phyloP scores from a whole-genome alignment of 177 flowering plant species.

The Vitis hybrid region DNA sequence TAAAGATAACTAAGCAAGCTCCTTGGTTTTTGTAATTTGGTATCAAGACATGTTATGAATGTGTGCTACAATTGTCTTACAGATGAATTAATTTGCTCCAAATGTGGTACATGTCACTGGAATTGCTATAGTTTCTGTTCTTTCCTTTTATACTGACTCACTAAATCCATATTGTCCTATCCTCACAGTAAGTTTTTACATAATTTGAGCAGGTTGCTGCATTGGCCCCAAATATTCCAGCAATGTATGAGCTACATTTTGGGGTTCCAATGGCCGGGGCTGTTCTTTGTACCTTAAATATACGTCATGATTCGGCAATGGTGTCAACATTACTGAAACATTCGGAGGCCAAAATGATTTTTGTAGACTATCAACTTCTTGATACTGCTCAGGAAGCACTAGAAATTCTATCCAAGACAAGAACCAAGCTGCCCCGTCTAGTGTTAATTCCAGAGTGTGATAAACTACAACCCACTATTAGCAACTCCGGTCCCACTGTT shows the following conservation, averaged over 20 bases:
- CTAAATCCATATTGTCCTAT: not conserved
- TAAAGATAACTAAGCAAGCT: too few relatives aligned
- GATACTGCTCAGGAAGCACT: constrained; percentile 30
- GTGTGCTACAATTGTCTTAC: too few relatives aligned
- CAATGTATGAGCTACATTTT: constrained; percentile 49
- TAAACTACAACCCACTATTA: not conserved
- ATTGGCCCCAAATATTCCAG: constrained; percentile 42
- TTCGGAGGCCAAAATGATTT: constrained; percentile 55
- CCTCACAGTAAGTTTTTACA: not conserved
- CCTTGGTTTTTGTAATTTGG: too few relatives aligned
- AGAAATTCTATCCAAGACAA: constrained; percentile 19
- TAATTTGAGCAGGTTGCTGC: constrained; percentile 34
- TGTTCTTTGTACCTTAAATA: constrained; percentile 37
- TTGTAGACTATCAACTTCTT: constrained; percentile 48
- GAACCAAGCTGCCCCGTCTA: constrained; percentile 19
- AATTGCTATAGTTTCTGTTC: too few relatives aligned
- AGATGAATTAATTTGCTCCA: too few relatives aligned
- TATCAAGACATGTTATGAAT: too few relatives aligned
- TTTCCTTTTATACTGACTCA: not conserved
- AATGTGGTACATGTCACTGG: too few relatives aligned
- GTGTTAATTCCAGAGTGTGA: constrained; percentile 25
- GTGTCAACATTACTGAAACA: constrained; percentile 41
- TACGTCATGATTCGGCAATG: constrained; percentile 50
- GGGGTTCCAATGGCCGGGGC: constrained; percentile 53
- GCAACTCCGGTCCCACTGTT: not conserved